Evolutionary conservation across 441 rosid species (phyloP).

Genomic region (Adansonia madagascariensis): DNA sequence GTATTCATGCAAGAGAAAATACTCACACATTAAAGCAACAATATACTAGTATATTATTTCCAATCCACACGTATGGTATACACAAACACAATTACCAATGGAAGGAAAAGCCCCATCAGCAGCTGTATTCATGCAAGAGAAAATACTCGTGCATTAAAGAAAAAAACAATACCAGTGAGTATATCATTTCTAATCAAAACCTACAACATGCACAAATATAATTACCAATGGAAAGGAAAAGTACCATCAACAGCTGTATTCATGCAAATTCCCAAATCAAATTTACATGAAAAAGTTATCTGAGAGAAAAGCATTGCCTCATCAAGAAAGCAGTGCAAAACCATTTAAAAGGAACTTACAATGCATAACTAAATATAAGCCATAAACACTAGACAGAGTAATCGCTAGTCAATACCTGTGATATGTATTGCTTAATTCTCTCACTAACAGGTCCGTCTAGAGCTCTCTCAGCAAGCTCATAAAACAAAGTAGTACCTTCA

Average conservation of each 20-base stretch:
- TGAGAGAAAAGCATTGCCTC: background rate
- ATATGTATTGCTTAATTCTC: constrained; percentile 63
- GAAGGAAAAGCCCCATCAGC: background rate
- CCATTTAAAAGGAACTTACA: background rate
- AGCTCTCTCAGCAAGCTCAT: constrained; percentile 92
- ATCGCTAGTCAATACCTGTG: constrained; percentile 55
- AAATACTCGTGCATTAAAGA: too few species aligned
- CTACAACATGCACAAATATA: background rate
- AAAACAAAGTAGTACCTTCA: constrained; percentile 68
- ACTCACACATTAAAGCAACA: background rate
- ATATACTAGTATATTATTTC: background rate
- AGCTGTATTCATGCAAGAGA: background rate
- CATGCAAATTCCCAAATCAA: background rate
- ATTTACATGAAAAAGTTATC: background rate
- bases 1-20: background rate
- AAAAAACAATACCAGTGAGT: background rate
- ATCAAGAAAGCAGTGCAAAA: constrained; percentile 1
- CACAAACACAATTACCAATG: background rate
- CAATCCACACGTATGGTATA: background rate
- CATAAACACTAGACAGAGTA: constrained; percentile 17
- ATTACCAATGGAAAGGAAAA: constrained; percentile 1
- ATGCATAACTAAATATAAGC: background rate
- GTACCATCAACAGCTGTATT: background rate
- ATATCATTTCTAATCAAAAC: background rate
- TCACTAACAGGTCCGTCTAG: constrained; percentile 63